These are phyloP conservation scores for Botrytis deweyae DNA, from an alignment of 2,329 filamentous ascomycete species.

Conservation along the genomic window DNA sequence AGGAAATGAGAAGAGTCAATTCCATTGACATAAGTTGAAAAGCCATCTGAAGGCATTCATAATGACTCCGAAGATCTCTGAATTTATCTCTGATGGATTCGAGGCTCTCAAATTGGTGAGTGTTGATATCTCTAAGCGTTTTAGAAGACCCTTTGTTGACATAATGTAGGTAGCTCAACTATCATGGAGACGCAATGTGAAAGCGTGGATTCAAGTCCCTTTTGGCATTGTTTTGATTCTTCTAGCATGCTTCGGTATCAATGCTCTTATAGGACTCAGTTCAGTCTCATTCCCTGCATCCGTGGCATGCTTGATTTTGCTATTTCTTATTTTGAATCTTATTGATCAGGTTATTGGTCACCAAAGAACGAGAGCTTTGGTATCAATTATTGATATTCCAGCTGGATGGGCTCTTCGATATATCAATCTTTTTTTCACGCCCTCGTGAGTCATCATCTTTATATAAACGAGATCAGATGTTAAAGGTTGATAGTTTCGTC, in stretches of 20 bases:
- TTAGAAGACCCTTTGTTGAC: constrained; percentile 22
- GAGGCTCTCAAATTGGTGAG: constrained; percentile 36
- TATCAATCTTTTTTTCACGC: constrained; percentile 27
- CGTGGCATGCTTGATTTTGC: constrained; percentile 55
- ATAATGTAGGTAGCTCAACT: constrained; percentile 32
- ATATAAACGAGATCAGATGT: background rate
- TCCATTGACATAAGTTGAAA: background rate
- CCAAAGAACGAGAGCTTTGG: constrained; percentile 48
- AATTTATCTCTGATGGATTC: constrained; percentile 28
- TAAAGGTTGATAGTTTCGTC: constrained; percentile 46
- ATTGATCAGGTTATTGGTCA: constrained; percentile 50
- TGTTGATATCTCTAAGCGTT: background rate
- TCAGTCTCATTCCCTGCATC: constrained; percentile 58
- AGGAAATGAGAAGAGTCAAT: background rate
- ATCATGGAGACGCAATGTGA: constrained; percentile 38
- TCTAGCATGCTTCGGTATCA: constrained; percentile 44
- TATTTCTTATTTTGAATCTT: constrained; percentile 52
- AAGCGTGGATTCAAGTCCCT: constrained; percentile 54
- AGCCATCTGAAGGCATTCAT: background rate
- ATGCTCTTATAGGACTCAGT: constrained; percentile 45
- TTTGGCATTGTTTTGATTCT: constrained; percentile 43
- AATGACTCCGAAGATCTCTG: constrained; percentile 8
- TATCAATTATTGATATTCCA: constrained; percentile 53
- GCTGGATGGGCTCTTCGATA: constrained; percentile 26
- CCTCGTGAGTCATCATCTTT: constrained; percentile 16